Conservation (phyloP, 2,329 filamentous ascomycete species). For the Achaetomium macrosporum region DNA sequence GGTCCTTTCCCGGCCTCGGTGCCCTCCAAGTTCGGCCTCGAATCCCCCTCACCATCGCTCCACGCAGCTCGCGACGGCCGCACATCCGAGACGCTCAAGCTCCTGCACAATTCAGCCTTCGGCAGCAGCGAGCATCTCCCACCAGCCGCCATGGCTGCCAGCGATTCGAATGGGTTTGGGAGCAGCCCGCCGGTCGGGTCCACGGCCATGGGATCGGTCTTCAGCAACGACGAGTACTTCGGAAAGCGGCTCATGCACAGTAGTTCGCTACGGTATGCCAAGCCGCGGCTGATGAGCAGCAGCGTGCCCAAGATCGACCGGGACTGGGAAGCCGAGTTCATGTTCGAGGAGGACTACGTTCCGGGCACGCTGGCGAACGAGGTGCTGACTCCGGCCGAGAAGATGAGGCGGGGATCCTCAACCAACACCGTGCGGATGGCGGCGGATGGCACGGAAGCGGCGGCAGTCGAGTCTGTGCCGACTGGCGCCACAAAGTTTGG, state of each 20-base stretch:
- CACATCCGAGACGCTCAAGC: constrained; percentile 59
- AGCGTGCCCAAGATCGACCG: constrained; percentile 59
- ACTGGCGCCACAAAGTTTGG: constrained; percentile 53
- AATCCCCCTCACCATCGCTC: constrained; percentile 74
- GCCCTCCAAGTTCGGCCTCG: constrained; percentile 83
- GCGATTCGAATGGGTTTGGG: constrained; percentile 38
- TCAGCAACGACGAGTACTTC: constrained; percentile 55
- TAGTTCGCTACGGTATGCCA: constrained; percentile 49
- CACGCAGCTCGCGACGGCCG: constrained; percentile 54
- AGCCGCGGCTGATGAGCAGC: constrained; percentile 65
- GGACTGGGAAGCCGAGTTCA: constrained; percentile 63
- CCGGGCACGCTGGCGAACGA: constrained; percentile 63
- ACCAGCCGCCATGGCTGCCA: constrained; percentile 21
- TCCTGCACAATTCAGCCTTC: constrained; percentile 61
- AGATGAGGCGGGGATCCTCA: constrained; percentile 55
- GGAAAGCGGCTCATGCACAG: constrained; percentile 67
- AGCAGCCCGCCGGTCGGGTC: constrained; percentile 44
- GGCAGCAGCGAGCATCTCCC: constrained; percentile 60
- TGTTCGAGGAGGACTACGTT: constrained; percentile 84
- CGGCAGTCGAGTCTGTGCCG: constrained; percentile 37
- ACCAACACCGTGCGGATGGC: constrained; percentile 36
- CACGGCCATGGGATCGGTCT: constrained; percentile 43
- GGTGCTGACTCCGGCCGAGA: constrained; percentile 60
- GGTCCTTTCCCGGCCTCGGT: constrained; percentile 90
- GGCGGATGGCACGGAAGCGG: constrained; percentile 31